Percentiles rank a stretch among this genome's conserved stretches.
These are phyloP conservation scores for Candida chilensis DNA, from an alignment of 805 yeast species.

Conservation along the genomic window DNA sequence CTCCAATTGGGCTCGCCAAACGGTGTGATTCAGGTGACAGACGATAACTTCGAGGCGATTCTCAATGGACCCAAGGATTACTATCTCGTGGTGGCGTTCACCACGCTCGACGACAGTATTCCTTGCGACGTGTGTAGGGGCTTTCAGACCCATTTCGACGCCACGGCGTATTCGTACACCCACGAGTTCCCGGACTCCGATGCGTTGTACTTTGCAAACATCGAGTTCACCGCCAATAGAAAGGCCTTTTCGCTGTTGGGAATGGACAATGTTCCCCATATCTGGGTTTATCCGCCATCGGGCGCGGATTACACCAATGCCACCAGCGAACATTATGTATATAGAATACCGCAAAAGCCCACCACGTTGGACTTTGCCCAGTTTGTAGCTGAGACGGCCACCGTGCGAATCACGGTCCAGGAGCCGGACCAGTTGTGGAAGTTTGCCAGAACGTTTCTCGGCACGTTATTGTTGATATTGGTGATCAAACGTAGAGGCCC, in stretches of 20 bases:
- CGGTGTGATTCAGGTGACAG: constrained; percentile 31
- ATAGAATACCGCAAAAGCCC: constrained; percentile 8
- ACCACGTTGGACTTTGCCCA: constrained; percentile 38
- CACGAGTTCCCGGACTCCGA: constrained; percentile 30
- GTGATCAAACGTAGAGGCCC: constrained; percentile 40
- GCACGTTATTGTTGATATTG: constrained; percentile 34
- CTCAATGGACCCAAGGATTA: constrained; percentile 43
- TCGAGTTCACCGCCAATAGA: constrained; percentile 40
- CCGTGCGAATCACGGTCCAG: constrained; percentile 30
- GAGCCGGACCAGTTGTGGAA: constrained; percentile 23
- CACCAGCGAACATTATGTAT: background rate
- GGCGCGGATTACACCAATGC: constrained; percentile 6
- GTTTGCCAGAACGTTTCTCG: constrained; percentile 35
- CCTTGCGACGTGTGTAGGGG: constrained; percentile 39
- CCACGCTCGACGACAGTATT: constrained; percentile 33
- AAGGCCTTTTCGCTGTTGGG: constrained; percentile 27
- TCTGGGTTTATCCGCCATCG: constrained; percentile 59
- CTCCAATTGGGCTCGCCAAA: constrained; percentile 6
- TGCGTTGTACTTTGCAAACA: constrained; percentile 34
- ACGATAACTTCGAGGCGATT: constrained; percentile 25
- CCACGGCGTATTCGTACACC: constrained; percentile 33
- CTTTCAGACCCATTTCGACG: constrained; percentile 28
- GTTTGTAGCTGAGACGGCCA: constrained; percentile 37
- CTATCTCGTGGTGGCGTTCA: constrained; percentile 40
- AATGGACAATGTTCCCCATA: constrained; percentile 48